Evolutionary conservation across 2,329 filamentous ascomycete genomes (phyloP), one percentile per base, ranked within the genome.

Genomic region (Botrytis aclada): DNA sequence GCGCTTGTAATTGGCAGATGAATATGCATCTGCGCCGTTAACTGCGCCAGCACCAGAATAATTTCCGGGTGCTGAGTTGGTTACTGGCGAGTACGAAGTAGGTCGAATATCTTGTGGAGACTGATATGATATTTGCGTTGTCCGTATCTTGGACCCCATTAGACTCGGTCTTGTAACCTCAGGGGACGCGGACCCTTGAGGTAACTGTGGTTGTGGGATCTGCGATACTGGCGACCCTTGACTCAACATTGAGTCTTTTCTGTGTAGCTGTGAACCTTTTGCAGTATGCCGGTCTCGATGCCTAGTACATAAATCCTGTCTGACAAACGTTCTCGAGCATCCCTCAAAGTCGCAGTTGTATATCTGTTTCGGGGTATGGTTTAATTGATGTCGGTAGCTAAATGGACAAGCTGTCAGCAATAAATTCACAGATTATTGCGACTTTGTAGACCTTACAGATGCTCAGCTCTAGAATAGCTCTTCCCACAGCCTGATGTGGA

Each of bases 361-460:
- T 72, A 97, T 97, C 81, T 97, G 93, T 83, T 98, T 98, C 29
- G 95, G 95, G 73, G 93, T 92, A 83, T 98, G 96, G 81, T 99
- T 99, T 77, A 98, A 84, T 83, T 98, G 95, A 83, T 98, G 95
- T 63, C 96, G 90, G 84, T 98, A 90, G 63, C 89, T 91, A 74
- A 62, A 32, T 61, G 32, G 34, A 34, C 47, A 32, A 25, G 25
- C 71, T 71, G 69, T 75, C 64, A 78, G 72, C 54, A 72, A 29
- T 18, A 47, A 8, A 25, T 51, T 20, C 37, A 29, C 22, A 58
- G 32, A 43, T 54, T 10, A 37, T 37, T 25, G n/a, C 16, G 43
- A 37, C 45, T 51, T 29, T 25, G 58, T 63, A 60, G 37, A 83
- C 85, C 87, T 86, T 88, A 98, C 84, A 99, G 85, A 85, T 99